Conservation (phyloP, 257 asterid genomes). For the Solanum gandarillasii region DNA sequence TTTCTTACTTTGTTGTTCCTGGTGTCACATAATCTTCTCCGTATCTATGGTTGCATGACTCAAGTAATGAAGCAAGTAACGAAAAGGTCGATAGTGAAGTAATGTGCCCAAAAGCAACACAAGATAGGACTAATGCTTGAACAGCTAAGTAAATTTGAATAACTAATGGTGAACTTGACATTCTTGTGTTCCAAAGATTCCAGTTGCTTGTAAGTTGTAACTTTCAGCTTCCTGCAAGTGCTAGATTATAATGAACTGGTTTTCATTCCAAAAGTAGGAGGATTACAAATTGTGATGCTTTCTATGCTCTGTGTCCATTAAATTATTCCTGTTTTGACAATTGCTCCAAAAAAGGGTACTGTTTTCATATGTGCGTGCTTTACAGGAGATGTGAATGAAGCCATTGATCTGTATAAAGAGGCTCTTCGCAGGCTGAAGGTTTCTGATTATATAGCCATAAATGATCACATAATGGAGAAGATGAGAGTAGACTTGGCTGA, state of each 20-base stretch:
- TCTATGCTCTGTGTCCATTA: neutral
- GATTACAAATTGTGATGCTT: neutral
- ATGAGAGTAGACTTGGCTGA: slow-evolving; percentile 84
- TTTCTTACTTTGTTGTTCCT: neutral
- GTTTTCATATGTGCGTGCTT: neutral
- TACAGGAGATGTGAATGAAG: slow-evolving; percentile 61
- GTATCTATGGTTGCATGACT: neutral
- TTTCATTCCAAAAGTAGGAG: neutral
- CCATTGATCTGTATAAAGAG: slow-evolving; percentile 59
- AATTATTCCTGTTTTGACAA: neutral
- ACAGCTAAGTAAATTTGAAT: neutral
- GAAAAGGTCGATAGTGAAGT: neutral
- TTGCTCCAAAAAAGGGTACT: neutral
- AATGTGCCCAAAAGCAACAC: neutral
- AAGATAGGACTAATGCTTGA: neutral
- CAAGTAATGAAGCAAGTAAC: neutral
- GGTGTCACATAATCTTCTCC: neutral
- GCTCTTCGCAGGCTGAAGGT: slow-evolving; percentile 41
- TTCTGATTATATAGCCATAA: slow-evolving; percentile 39
- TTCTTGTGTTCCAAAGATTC: neutral
- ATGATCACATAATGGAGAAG: slow-evolving; percentile 55
- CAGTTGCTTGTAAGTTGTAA: neutral
- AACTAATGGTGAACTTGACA: neutral
- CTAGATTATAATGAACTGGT: neutral
- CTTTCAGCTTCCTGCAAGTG: neutral